Conservation (phyloP, 2,329 filamentous ascomycete species). For the Chaetoscypha palmicola region DNA sequence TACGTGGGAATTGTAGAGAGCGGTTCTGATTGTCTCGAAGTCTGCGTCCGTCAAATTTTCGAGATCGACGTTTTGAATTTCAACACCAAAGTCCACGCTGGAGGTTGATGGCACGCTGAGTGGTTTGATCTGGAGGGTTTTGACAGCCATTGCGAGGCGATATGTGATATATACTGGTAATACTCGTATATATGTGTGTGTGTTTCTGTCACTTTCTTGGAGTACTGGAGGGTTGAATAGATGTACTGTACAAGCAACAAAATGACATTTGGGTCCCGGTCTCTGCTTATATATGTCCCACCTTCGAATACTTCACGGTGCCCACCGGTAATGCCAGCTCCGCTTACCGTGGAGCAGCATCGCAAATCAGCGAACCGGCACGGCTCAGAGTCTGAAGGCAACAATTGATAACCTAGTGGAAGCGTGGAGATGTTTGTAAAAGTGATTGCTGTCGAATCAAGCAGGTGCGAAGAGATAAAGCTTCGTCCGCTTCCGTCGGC, state of each 20-base stretch:
- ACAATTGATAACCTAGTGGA: too few species aligned
- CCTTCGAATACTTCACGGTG: background rate
- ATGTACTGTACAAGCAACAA: too few species aligned
- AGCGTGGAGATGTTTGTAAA: too few species aligned
- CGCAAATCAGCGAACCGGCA: conserved; percentile 9
- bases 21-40: conserved; percentile 55
- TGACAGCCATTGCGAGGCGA: conserved; percentile 27
- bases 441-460: background rate
- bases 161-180: background rate
- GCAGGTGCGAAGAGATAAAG: background rate
- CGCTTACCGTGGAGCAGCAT: conserved; percentile 4
- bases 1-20: conserved; percentile 62
- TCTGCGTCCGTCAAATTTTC: conserved; percentile 58
- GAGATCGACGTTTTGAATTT: conserved; percentile 50
- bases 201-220: too few species aligned
- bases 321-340: background rate
- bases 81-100: conserved; percentile 52
- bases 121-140: conserved; percentile 25
- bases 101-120: conserved; percentile 25
- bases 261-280: too few species aligned
- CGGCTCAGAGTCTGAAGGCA: too few species aligned
- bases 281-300: conserved; percentile 1
- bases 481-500: background rate
- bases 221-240: too few species aligned
- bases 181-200: background rate